phyloP scores from a whole-genome alignment of 352 stramenopile species.

The Phytophthora brassicae region DNA sequence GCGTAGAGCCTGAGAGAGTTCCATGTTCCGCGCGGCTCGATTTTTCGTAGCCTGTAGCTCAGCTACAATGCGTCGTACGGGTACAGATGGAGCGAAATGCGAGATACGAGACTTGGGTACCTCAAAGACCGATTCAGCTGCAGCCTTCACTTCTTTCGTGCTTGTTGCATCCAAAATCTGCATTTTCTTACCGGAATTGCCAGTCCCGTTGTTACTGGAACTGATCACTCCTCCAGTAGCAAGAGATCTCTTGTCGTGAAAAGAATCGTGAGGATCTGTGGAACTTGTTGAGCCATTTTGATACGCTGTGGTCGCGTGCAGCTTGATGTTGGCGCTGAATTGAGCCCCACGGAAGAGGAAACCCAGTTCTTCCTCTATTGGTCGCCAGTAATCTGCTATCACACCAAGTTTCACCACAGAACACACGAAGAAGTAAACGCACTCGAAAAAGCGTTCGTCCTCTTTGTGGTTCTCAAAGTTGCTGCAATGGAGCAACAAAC shows the following conservation, averaged over 20 bases:
- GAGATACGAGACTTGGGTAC: conserved; percentile 54
- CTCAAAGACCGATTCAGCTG: conserved; percentile 30
- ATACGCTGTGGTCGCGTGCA: conserved; percentile 35
- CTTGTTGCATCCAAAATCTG: conserved; percentile 37
- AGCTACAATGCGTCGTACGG: conserved; percentile 63
- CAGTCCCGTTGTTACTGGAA: conserved; percentile 20
- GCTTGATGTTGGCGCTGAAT: conserved; percentile 65
- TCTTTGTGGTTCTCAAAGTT: conserved; percentile 86
- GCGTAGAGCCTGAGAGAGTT: conserved; percentile 67
- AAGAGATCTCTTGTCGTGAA: conserved; percentile 21
- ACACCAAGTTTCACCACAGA: conserved; percentile 73
- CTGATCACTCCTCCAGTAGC: conserved; percentile 8
- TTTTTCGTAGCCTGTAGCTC: conserved; percentile 67
- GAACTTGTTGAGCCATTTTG: conserved; percentile 7
- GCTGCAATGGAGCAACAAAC: conserved; percentile 78
- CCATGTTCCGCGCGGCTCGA: conserved; percentile 58
- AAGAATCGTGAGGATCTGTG: conserved; percentile 23
- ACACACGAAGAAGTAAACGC: conserved; percentile 79
- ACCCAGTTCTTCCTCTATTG: conserved; percentile 68
- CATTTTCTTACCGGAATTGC: conserved; percentile 40
- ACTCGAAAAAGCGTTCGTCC: conserved; percentile 82
- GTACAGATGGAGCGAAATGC: conserved; percentile 63
- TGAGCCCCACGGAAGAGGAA: conserved; percentile 77
- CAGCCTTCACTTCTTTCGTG: conserved; percentile 26
- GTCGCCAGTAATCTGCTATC: conserved; percentile 48